Evolutionary conservation across 2,329 filamentous ascomycete genomes (phyloP), one percentile per base, ranked within the genome.

Genomic region (Beauveria australis): DNA sequence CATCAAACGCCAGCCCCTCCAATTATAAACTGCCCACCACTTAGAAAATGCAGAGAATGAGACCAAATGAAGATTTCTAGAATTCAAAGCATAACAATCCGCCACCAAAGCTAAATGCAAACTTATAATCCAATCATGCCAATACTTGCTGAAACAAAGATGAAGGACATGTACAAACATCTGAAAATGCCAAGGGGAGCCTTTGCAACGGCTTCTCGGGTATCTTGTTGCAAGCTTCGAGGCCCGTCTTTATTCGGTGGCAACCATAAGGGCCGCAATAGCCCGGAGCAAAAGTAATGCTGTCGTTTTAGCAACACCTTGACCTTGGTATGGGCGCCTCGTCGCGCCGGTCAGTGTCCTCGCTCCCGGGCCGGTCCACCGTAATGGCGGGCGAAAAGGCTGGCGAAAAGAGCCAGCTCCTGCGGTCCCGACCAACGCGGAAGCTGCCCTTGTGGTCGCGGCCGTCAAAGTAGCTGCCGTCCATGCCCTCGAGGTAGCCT

Each of bases 371-470:
- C 44, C 76, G 76, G 60, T 79, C 80, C 30, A 82, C 70, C 3
- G 78, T 77, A 5, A 83, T 73, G 12, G 78, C 75, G 1, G 81
- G 80, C 12, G 79, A 79, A 66, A 84, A 84, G 1, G 70, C 74
- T 0, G 81, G 80, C 1, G 80, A 78, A 65, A 85, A 84, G 26
- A 85, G 69, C 83, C 83, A 85, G 69, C 82, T 85, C 48, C 82
- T 72, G 44, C 83, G 71, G 66, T 86, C 83, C 57, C 81, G 75
- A 8, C 82, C 82, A 18, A 85, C 77, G 53, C 83, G 76, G 67
- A 86, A 85, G 67, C 81, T 85, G 10, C 70, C 71, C 22, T 80
- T 69, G 2, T 74, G 67, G 62, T 79, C 79, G 26, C 69, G 70
- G 49, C 73, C 77, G 52, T 84, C 81, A 65, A 83, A 84, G 66